These are phyloP conservation scores for Aspergillus carbonarius DNA, from an alignment of 2,329 filamentous ascomycete species.

Conservation along the genomic window DNA sequence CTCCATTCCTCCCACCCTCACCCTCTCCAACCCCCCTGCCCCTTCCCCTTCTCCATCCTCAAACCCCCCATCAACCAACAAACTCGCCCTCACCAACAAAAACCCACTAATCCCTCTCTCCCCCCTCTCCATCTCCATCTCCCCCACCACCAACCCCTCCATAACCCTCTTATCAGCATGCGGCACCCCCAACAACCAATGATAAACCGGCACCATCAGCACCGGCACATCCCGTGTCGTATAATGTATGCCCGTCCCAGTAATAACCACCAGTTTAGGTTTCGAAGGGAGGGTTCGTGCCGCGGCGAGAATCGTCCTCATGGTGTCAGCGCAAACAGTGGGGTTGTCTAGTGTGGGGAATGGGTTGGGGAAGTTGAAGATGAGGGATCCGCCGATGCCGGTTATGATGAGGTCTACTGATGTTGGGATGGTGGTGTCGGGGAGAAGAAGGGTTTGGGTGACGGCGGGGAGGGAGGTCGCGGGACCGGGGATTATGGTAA, in stretches of 20 bases:
- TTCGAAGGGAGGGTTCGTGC: constrained; percentile 13
- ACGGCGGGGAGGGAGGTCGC: constrained; percentile 45
- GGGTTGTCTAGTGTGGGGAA: constrained; percentile 34
- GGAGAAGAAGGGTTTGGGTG: constrained; percentile 33
- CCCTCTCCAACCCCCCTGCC: not conserved
- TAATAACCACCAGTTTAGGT: constrained; percentile 31
- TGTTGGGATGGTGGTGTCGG: not conserved
- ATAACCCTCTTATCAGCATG: constrained; percentile 41
- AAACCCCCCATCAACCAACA: constrained; percentile 28
- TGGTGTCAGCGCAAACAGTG: not conserved
- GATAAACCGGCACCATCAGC: constrained; percentile 33
- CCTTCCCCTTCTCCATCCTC: not conserved
- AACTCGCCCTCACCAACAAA: constrained; percentile 34
- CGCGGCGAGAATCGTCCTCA: constrained; percentile 21
- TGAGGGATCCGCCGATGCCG: constrained; percentile 46
- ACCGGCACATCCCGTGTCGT: constrained; percentile 32
- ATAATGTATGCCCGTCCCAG: constrained; percentile 33
- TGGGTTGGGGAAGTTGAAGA: constrained; percentile 22
- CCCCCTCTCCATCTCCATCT: constrained; percentile 9
- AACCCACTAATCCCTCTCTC: constrained; percentile 15
- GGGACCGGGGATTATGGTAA: constrained; percentile 52
- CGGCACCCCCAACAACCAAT: constrained; percentile 28
- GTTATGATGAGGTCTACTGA: constrained; percentile 47
- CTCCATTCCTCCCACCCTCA: not conserved
- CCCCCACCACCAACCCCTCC: constrained; percentile 27